A percentile compares a stretch with the other conserved stretches of the same genome.
phyloP scores from a whole-genome alignment of 495 filamentous ascomycete species.

The Lentithecium fluviatile region DNA sequence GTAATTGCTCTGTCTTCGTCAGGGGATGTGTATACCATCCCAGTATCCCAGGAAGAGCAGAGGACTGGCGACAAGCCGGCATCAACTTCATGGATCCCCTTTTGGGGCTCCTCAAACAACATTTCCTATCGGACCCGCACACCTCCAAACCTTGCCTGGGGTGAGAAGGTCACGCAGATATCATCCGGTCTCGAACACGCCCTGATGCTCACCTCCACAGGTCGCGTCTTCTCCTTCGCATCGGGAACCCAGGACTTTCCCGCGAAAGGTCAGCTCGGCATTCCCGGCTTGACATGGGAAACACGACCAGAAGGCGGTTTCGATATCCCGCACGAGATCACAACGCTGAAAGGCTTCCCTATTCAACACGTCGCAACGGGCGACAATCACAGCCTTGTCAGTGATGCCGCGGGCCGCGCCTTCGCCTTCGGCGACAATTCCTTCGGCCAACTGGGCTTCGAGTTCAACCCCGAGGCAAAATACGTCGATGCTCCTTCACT shows the following conservation, averaged over 20 bases:
- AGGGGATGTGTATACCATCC: conserved; percentile 84
- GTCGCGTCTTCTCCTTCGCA: conserved; percentile 82
- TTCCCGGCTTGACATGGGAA: conserved; percentile 76
- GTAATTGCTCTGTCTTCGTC: conserved; percentile 74
- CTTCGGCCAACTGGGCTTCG: conserved; percentile 79
- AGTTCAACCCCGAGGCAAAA: conserved; percentile 58
- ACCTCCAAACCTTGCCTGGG: conserved; percentile 64
- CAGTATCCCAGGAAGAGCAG: conserved; percentile 73
- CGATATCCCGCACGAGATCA: conserved; percentile 76
- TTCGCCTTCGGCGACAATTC: conserved; percentile 91
- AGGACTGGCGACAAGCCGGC: conserved; percentile 56
- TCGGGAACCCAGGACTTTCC: conserved; percentile 76
- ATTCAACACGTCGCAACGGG: conserved; percentile 75
- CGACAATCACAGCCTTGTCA: conserved; percentile 79
- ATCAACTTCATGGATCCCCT: conserved; percentile 73
- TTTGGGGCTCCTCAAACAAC: conserved; percentile 58
- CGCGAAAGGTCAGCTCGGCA: conserved; percentile 77
- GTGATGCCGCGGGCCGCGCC: conserved; percentile 71
- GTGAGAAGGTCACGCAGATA: conserved; percentile 73
- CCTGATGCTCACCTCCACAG: conserved; percentile 78
- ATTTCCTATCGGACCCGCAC: conserved; percentile 71
- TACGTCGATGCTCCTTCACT: conserved; percentile 67
- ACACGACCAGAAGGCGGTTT: conserved; percentile 75
- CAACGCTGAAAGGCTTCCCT: conserved; percentile 59
- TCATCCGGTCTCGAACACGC: conserved; percentile 79